Conservation (phyloP, 1,284 basidiomycete species). For the Termitomyces sp. region DNA sequence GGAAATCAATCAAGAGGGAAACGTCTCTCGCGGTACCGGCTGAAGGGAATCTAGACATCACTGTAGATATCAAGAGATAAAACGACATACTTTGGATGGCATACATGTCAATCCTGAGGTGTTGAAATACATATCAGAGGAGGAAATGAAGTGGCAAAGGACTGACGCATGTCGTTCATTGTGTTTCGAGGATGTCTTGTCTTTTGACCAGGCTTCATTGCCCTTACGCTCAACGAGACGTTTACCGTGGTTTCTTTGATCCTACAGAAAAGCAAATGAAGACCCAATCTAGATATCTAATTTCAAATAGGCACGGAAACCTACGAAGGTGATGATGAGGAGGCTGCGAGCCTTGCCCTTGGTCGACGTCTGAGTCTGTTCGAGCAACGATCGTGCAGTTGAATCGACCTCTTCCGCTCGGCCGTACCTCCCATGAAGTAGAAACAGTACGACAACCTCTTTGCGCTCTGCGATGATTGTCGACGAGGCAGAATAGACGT, state of each 20-base stretch:
- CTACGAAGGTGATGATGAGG: conserved; percentile 53
- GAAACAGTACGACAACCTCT: conserved; percentile 46
- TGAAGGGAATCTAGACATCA: conserved; percentile 19
- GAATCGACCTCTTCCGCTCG: conserved; percentile 24
- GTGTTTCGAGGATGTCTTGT: conserved; percentile 28
- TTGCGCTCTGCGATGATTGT: conserved; percentile 2
- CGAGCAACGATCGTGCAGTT: conserved; percentile 20
- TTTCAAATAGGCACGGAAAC: conserved; percentile 14
- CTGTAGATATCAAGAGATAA: background rate
- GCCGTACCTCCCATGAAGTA: conserved; percentile 55
- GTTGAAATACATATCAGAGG: background rate
- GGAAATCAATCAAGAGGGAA: conserved; percentile 76
- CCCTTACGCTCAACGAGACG: conserved; percentile 46
- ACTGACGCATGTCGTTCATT: conserved; percentile 68
- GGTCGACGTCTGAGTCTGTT: conserved; percentile 11
- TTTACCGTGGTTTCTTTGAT: conserved; percentile 75
- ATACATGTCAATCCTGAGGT: conserved; percentile 68
- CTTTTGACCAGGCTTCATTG: conserved; percentile 54
- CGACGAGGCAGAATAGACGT: conserved; percentile 14
- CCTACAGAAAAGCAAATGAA: conserved; percentile 35
- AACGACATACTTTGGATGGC: conserved; percentile 50
- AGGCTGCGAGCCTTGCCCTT: conserved; percentile 31
- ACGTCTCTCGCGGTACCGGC: conserved; percentile 76
- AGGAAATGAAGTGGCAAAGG: background rate
- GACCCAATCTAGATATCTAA: background rate